Conservation (phyloP, 2,329 filamentous ascomycete genomes). For the Alternaria ethzedia region DNA sequence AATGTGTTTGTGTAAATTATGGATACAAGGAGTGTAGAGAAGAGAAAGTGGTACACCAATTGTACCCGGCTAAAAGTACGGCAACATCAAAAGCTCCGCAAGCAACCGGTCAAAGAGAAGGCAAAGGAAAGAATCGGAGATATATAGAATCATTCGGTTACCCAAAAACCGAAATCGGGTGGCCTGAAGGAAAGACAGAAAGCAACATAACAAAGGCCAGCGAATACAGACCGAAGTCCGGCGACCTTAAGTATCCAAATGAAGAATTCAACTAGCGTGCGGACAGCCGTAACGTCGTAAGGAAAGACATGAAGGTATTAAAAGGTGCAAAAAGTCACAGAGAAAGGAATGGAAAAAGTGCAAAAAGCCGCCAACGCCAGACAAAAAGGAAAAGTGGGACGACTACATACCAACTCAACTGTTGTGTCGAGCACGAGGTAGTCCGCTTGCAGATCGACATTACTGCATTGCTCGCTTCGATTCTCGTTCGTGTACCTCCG, state of each 20-base stretch:
- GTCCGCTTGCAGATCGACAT: not conserved
- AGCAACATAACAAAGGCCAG: not conserved
- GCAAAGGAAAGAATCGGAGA: not conserved
- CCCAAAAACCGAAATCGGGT: constrained; percentile 2
- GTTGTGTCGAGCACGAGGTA: not conserved
- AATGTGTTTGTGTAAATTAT: constrained; percentile 12
- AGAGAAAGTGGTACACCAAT: constrained; percentile 13
- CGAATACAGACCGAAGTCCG: constrained; percentile 7
- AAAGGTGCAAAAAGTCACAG: constrained; percentile 1
- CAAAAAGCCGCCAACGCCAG: constrained; percentile 25
- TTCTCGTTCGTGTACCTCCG: constrained; percentile 35
- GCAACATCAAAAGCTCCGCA: not conserved
- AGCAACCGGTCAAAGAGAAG: constrained; percentile 3
- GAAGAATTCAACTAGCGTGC: not conserved
- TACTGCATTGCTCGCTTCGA: constrained; percentile 40
- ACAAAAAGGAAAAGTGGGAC: constrained; percentile 7
- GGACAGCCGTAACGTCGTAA: not conserved
- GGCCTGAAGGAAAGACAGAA: constrained; percentile 5
- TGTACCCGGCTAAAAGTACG: constrained; percentile 7
- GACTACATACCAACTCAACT: not conserved
- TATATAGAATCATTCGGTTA: not conserved
- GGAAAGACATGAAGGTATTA: constrained; percentile 7
- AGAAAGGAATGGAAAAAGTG: constrained; percentile 26
- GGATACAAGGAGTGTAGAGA: constrained; percentile 27
- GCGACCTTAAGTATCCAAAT: not conserved